Evolutionary conservation across 352 stramenopile genomes (phyloP), one percentile per base, ranked within the genome.

Genomic region (Peronosclerospora sorghi): DNA sequence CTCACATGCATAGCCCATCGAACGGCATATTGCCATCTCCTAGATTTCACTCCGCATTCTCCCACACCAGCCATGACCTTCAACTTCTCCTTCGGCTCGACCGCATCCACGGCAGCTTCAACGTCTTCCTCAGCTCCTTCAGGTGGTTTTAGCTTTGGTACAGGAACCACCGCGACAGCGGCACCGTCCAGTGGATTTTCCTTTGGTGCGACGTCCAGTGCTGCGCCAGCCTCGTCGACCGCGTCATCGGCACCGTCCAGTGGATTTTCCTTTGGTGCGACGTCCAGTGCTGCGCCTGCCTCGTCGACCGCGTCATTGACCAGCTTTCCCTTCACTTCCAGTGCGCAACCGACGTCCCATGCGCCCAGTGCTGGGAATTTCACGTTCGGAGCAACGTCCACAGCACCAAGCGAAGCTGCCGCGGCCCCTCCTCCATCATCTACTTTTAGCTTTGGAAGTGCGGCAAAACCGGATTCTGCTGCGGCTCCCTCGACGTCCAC

Each of bases 11-110:
- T n/a, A n/a, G n/a, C n/a, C n/a, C n/a, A n/a, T n/a, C n/a, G n/a
- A n/a, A n/a, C n/a, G n/a, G n/a, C n/a, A n/a, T n/a, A n/a, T n/a
- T n/a, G n/a, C n/a, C n/a, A n/a, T n/a, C n/a, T n/a, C n/a, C n/a
- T n/a, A n/a, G n/a, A n/a, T n/a, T n/a, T n/a, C n/a, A n/a, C n/a
- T n/a, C n/a, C n/a, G n/a, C n/a, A n/a, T n/a, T n/a, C n/a, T n/a
- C n/a, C n/a, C n/a, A n/a, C n/a, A n/a, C n/a, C n/a, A n/a, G 27
- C 49, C 41, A 71, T 71, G 61, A 51, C 61, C 44, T 71, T 71
- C 57, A 68, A 56, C 44, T 71, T 71, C 35, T 57, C 6, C 26
- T 30, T 10, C 26, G 10, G 6, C 6, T 57, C 15, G 24, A 38
- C 24, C 20, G 52, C 13, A 51, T 37, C 34, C 30, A 44, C 37